phyloP scores from a whole-genome alignment of 345 rosid species.

The Brassica carinata region DNA sequence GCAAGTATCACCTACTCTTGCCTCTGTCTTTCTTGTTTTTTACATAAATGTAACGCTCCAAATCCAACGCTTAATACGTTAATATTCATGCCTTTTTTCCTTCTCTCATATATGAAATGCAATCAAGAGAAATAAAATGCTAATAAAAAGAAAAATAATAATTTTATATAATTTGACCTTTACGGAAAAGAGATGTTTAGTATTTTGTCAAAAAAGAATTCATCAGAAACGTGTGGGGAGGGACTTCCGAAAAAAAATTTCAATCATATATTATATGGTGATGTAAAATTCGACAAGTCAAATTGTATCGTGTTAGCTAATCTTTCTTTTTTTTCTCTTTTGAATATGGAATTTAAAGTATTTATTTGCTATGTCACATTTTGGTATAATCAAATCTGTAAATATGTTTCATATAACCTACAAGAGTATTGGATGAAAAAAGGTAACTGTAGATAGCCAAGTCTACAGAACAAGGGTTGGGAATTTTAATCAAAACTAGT shows the following conservation, averaged over 20 bases:
- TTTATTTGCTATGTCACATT: not conserved
- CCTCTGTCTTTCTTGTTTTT: constrained; percentile 32
- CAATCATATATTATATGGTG: not conserved
- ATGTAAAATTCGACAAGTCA: constrained; percentile 23
- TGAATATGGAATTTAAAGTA: not conserved
- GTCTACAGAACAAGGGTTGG: not conserved
- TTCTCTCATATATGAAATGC: constrained; percentile 2
- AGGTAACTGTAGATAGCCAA: not conserved
- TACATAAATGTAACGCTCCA: constrained; percentile 23
- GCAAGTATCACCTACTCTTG: constrained; percentile 23
- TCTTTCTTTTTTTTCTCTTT: not conserved
- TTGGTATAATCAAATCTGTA: not conserved
- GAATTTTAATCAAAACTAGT: no score
- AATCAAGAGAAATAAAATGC: constrained; percentile 14
- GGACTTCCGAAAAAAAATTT: constrained; percentile 14
- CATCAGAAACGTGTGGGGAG: constrained; percentile 35
- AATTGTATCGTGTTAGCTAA: constrained; percentile 30
- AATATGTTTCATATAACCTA: not conserved
- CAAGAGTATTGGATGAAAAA: not conserved
- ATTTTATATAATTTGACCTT: constrained; percentile 32
- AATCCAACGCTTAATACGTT: not conserved
- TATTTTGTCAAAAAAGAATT: not conserved
- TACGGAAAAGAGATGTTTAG: constrained; percentile 38
- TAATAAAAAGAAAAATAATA: not conserved
- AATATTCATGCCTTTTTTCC: not conserved